phyloP scores from a whole-genome alignment of 768 basidiomycete genomes.

The Rubroboletus satanas region DNA sequence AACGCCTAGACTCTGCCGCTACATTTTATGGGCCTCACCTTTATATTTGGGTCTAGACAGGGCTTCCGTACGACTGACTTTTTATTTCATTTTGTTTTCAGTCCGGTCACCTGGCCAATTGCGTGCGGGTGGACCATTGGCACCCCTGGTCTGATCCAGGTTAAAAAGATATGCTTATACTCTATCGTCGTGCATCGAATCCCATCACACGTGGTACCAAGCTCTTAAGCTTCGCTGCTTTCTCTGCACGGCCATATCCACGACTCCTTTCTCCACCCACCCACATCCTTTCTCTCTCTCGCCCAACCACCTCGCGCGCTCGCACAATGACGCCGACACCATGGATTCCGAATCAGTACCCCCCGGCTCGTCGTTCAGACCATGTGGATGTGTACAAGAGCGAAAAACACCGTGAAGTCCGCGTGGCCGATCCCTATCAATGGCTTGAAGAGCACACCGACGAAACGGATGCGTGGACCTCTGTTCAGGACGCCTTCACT shows the following conservation, averaged over 20 bases:
- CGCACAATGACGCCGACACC: conserved; percentile 38
- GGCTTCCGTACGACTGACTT: neutral
- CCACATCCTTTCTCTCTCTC: neutral
- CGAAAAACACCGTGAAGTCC: conserved; percentile 55
- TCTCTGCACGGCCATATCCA: conserved; percentile 8
- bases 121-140: conserved; percentile 26
- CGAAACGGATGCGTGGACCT: conserved; percentile 65
- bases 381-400: conserved; percentile 69
- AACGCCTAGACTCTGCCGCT: conserved; percentile 13
- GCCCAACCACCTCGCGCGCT: conserved; percentile 8
- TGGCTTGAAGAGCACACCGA: conserved; percentile 66
- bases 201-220: conserved; percentile 19
- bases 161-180: conserved; percentile 19
- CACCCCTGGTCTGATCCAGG: conserved; percentile 30
- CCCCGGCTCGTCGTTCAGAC: conserved; percentile 59
- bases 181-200: conserved; percentile 14
- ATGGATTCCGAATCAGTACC: conserved; percentile 61
- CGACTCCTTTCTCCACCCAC: conserved; percentile 5
- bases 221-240: conserved; percentile 18
- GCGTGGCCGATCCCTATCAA: conserved; percentile 65
- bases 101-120: conserved; percentile 14
- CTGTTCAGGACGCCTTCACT: conserved; percentile 57
- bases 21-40: neutral
- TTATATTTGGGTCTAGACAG: conserved; percentile 5
- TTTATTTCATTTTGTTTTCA: conserved; percentile 10